Percentiles rank a stretch among this genome's conserved stretches.
Conservation (phyloP, 2,329 filamentous ascomycete species). For the Phaeophleospora eucalypticola region DNA sequence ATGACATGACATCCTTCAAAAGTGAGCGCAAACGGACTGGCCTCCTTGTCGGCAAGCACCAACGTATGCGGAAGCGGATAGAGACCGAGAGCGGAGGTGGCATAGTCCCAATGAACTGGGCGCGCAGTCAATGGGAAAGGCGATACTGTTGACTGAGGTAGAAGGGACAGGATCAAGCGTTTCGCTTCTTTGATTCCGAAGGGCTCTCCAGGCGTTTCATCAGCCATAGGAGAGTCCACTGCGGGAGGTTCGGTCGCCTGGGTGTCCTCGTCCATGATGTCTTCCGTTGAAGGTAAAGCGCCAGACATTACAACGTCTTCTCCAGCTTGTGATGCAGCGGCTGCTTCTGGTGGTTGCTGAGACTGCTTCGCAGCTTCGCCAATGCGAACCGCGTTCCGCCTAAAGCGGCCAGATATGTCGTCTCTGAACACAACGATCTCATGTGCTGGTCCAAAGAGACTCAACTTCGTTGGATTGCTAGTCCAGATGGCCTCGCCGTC, state of each 20-base stretch:
- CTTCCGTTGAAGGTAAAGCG: slow-evolving; percentile 24
- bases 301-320: slow-evolving; percentile 30
- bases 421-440: slow-evolving; percentile 86
- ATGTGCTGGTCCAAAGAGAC: slow-evolving; percentile 80
- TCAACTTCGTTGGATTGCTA: slow-evolving; percentile 77
- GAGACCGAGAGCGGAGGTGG: slow-evolving; percentile 66
- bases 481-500: slow-evolving; percentile 80
- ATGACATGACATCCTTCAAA: slow-evolving; percentile 96
- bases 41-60: slow-evolving; percentile 76
- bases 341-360: slow-evolving; percentile 7
- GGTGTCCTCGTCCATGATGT: slow-evolving; percentile 13
- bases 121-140: slow-evolving; percentile 78
- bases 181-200: slow-evolving; percentile 28
- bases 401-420: slow-evolving; percentile 74
- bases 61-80: slow-evolving; percentile 86
- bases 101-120: slow-evolving; percentile 88
- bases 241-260: slow-evolving; percentile 15
- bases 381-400: slow-evolving; percentile 71
- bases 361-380: slow-evolving; percentile 44
- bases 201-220: slow-evolving; percentile 10
- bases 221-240: slow-evolving; percentile 6
- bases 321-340: slow-evolving; percentile 11
- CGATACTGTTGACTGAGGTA: slow-evolving; percentile 84
- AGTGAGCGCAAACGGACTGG: slow-evolving; percentile 77
- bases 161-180: slow-evolving; percentile 74